phyloP scores from a whole-genome alignment of 169 alveolate species.

The Cryptosporidium ryanae region DNA sequence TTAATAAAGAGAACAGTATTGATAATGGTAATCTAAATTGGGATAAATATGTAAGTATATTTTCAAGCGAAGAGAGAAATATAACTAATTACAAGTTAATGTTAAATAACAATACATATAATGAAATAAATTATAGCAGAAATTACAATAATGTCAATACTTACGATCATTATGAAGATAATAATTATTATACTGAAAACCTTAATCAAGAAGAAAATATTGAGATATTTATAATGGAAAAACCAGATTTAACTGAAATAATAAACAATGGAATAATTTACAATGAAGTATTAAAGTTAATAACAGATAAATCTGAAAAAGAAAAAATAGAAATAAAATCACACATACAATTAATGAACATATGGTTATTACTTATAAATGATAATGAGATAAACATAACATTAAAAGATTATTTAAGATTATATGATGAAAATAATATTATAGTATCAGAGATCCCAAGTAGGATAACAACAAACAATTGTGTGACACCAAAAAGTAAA shows the following conservation, averaged over 20 bases:
- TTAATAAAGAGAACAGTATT: not conserved
- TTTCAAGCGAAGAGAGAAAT: slow-evolving; percentile 7
- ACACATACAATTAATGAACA: slow-evolving; percentile 46
- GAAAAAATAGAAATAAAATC: not conserved
- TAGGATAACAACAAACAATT: slow-evolving; percentile 3
- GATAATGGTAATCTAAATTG: not conserved
- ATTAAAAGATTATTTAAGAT: slow-evolving; percentile 32
- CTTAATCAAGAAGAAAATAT: not conserved
- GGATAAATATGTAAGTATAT: slow-evolving; percentile 31
- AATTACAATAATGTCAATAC: not conserved
- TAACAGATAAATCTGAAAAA: not conserved
- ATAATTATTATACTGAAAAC: not conserved
- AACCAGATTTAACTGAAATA: slow-evolving; percentile 28
- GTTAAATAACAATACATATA: not conserved
- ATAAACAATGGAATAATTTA: slow-evolving; percentile 22
- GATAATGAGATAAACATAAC: slow-evolving; percentile 41
- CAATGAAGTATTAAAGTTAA: not conserved
- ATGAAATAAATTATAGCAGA: slow-evolving; percentile 4
- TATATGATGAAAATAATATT: not conserved
- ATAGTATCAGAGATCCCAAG: slow-evolving; percentile 46
- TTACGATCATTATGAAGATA: not conserved
- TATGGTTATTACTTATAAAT: slow-evolving; percentile 43
- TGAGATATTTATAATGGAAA: slow-evolving; percentile 11
- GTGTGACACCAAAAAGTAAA: slow-evolving; percentile 31
- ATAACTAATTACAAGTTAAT: slow-evolving; percentile 16